Evolutionary conservation across 73 alveolate genomes (phyloP), one percentile per base, ranked within the genome.

Genomic region (Stentor coeruleus): DNA sequence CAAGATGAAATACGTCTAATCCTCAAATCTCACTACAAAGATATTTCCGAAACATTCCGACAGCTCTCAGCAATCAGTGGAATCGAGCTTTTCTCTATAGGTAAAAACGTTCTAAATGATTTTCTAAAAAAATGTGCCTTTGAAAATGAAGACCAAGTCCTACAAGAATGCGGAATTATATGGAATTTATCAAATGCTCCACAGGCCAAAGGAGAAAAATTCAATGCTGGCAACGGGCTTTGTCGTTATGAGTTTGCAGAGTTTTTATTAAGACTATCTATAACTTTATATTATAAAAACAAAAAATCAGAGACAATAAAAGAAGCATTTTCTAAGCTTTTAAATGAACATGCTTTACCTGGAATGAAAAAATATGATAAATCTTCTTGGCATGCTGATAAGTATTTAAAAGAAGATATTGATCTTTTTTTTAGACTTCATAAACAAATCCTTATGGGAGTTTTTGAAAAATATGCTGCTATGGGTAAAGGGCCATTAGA

Each of bases 161-260:
- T 15, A 33, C n/a, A 40, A 28, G 79, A 66, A 28, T 11, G n/a
- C n/a, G 79, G 79, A 1, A 40, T 66, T 1, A 66, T 28, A 20
- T 66, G 79, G 79, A 66, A 66, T 31, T 66, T 40, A 33, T 37
- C 33, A 20, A 20, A 28, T 20, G 79, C 33, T 0, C 39, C 79
- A 33, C n/a, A 75, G 38, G 83, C 40, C 20, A 90, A 90, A 58
- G 57, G 77, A 42, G 72, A 89, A 38, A 86, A 82, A 1, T 38
- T 77, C 0, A 90, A 87, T 38, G 93, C 95, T 38, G 91, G 88
- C 0, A 58, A 60, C 38, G 91, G 93, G 35, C 84, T 90, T 1
- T 86, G 86, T 20, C 58, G 95, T 3, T 85, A 31, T 72, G 81
- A 90, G 58, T 84, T 86, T 55, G 57, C 86, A 76, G 95, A 90